These are phyloP conservation scores for Zizania latifolia DNA, from an alignment of 176 grass and related monocot genomes.

Conservation along the genomic window DNA sequence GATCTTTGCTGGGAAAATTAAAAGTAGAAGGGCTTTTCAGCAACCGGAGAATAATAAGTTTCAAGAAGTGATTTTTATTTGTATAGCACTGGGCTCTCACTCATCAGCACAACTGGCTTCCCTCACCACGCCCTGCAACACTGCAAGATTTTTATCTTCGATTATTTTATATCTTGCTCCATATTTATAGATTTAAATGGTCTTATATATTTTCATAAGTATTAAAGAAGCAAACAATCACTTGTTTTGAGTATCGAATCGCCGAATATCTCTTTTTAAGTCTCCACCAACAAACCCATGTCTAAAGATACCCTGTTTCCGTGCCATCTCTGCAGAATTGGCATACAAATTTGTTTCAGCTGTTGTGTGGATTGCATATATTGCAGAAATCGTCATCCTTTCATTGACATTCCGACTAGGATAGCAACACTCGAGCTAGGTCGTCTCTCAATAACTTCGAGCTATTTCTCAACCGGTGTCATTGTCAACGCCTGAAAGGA, in stretches of 20 bases:
- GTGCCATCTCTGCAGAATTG: neutral
- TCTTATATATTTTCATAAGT: too few relatives aligned
- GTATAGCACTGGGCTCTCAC: neutral
- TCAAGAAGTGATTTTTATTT: neutral
- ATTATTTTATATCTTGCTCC: too few relatives aligned
- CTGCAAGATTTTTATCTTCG: too few relatives aligned
- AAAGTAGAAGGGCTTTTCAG: slow-evolving; percentile 4
- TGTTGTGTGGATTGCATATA: neutral
- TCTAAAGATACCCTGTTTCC: neutral
- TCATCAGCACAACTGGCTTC: neutral
- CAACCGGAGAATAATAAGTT: slow-evolving; percentile 2
- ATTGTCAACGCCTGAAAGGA: slow-evolving; percentile 15
- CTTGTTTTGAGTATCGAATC: too few relatives aligned
- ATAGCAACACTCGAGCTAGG: neutral
- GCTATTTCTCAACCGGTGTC: neutral
- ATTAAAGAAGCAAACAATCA: too few relatives aligned
- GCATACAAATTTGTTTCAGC: neutral
- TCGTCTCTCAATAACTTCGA: neutral
- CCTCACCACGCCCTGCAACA: neutral
- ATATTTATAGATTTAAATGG: too few relatives aligned
- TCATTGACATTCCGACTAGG: slow-evolving; percentile 12
- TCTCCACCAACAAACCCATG: slow-evolving; percentile 5
- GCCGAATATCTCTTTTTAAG: neutral
- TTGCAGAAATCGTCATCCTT: neutral
- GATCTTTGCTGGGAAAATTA: neutral